Evolutionary conservation across 352 stramenopile species (phyloP), one percentile per base, ranked within the genome.

Genomic region (Discostella stelligera): DNA sequence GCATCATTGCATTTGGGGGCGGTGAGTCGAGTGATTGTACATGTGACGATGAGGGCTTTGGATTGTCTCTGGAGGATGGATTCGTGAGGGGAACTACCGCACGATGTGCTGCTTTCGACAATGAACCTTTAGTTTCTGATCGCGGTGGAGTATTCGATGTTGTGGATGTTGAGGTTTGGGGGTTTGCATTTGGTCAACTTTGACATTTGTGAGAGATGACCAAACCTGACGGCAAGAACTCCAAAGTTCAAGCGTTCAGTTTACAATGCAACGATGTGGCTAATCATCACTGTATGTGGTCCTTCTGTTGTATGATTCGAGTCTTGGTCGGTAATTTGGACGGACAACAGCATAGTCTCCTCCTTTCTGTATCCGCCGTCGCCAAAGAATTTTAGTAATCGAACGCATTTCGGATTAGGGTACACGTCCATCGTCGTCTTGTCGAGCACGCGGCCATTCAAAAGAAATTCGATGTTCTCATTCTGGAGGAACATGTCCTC

Each of bases 121-220:
- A 80, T 60, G 77, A 81, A 48, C 65, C 71, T 21, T 66, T 84
- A 60, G 66, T 81, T n/a, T 16, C 59, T 9, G 71, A 55, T 13
- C 32, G 54, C n/a, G 77, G 66, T 53, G 66, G 71, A 20, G 55
- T 83, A 16, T 84, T 84, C 64, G 71, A 81, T 58, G 61, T 84
- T 0, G 32, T 80, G 27, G 77, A 81, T 53, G 61, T 84, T 8
- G 77, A 84, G 58, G 77, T 84, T 48, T 84, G 73, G 72, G 77
- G 71, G 2, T 84, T 81, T 61, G 50, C 81, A 8, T 83, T 83
- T 55, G 75, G 75, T 54, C 75, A 75, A 58, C 46, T 83, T 46
- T 82, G 48, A 78, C 2, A 14, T 41, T 23, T 5, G 6, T 23
- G 49, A 55, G 46, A 23, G 46, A 32, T 20, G 13, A 2, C 50